These are phyloP conservation scores for Paecilomyces dactylethromorphus DNA, from an alignment of 2,329 filamentous ascomycete species.

Conservation along the genomic window DNA sequence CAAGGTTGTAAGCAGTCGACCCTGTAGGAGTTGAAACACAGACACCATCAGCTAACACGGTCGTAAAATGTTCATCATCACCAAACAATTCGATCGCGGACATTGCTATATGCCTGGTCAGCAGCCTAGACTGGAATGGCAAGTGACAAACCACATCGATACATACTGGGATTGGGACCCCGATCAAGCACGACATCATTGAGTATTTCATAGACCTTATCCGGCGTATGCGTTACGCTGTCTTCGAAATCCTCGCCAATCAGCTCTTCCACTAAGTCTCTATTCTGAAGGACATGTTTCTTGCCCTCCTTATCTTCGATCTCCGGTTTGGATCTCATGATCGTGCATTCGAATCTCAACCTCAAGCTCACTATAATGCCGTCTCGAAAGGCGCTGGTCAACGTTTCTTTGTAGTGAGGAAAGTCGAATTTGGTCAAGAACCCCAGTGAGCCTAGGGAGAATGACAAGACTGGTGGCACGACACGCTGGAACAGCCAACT, in stretches of 20 bases:
- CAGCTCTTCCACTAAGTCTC: slow-evolving; percentile 82
- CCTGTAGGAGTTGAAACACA: slow-evolving; percentile 93
- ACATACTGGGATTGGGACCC: slow-evolving; percentile 82
- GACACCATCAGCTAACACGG: slow-evolving; percentile 84
- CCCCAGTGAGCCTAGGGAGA: slow-evolving; percentile 82
- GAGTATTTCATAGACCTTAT: slow-evolving; percentile 79
- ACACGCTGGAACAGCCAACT: slow-evolving; percentile 96
- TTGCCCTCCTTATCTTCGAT: slow-evolving; percentile 13
- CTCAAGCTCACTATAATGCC: slow-evolving; percentile 85
- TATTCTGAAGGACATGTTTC: slow-evolving; percentile 19
- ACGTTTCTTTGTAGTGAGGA: slow-evolving; percentile 60
- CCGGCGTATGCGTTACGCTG: slow-evolving; percentile 75
- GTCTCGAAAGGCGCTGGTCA: slow-evolving; percentile 67
- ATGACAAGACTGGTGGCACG: slow-evolving; percentile 87
- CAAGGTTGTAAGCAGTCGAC: slow-evolving; percentile 91
- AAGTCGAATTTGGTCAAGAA: slow-evolving; percentile 98
- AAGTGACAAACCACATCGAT: neutral
- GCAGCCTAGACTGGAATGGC: slow-evolving; percentile 1
- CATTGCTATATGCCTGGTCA: slow-evolving; percentile 57
- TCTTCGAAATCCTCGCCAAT: slow-evolving; percentile 81
- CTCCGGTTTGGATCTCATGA: slow-evolving; percentile 62
- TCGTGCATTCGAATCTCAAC: slow-evolving; percentile 83
- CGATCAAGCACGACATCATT: slow-evolving; percentile 97
- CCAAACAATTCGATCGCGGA: slow-evolving; percentile 87
- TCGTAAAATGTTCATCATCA: slow-evolving; percentile 92